Base-by-base conservation (phyloP, 1,139 yeast genomes). In the Starmera stellimalicola region DNA sequence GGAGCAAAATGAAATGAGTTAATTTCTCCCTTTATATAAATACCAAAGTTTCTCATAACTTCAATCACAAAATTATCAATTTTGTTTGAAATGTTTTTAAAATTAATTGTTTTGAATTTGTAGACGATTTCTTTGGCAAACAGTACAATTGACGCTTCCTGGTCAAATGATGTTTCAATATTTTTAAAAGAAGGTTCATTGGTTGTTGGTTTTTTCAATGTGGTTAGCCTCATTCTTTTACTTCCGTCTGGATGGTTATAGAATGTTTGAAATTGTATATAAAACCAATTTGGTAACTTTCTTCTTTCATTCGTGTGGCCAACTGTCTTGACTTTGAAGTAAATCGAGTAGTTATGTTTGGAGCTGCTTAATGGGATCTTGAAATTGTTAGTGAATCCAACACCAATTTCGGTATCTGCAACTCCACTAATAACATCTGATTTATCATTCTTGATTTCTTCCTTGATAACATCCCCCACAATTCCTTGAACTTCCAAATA, bases 131-230 rank as follows among this genome's bases (percentile, higher is more conserved):
- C 60, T 19, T 38, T 37, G 1, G 80, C 68, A 65, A 71, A 68
- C 41, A 75, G 58, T 5, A 73, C 79, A 2, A 78, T 77, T 7
- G 79, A 77, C 5, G 80, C 78, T 52, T 75, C 82, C 58, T 75
- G 81, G 52, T 76, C 82, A 51, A 76, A 74, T 12, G 74, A 44
- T 2, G 41, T 35, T 7, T 49, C 47, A 27, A 56, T 28, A 18
- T 41, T 43, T n/a, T 9, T 14, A 22, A 41, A 32, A 27, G 38
- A 40, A 11, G 32, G 35, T 5, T 24, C 6, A 29, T 43, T 44
- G 1, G 69, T 64, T 0, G 70, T 63, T 3, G 50, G 48, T 31
- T 45, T 51, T 32, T 50, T 54, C 37, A 40, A 47, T 5, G 82
- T 76, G 12, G 81, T 73, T 29, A 74, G 78, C 47, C 80, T 63